These are phyloP conservation scores for Chloromonas sp. DNA, from an alignment of 163 green algal species.

Conservation along the genomic window DNA sequence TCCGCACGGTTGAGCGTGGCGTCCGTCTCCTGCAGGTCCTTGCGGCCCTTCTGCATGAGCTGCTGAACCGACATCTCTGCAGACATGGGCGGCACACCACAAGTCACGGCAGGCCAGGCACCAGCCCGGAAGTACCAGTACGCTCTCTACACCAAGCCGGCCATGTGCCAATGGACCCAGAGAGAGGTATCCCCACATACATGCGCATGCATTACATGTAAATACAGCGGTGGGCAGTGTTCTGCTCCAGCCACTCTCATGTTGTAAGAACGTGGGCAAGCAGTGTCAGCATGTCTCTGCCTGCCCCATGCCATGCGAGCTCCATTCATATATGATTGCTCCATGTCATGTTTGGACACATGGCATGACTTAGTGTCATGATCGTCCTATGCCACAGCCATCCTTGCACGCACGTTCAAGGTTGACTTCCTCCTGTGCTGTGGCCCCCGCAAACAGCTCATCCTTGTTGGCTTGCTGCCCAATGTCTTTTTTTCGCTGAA, in stretches of 20 bases:
- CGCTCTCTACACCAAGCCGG: neutral
- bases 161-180: neutral
- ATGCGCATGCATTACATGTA: no score
- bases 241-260: no score
- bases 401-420: slow-evolving; percentile 19
- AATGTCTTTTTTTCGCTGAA: slow-evolving; percentile 69
- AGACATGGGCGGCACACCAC: neutral
- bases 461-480: slow-evolving; percentile 12
- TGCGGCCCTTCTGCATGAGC: slow-evolving; percentile 71
- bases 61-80: slow-evolving; percentile 72
- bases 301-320: no score
- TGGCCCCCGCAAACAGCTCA: slow-evolving; percentile 33
- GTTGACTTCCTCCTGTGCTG: slow-evolving; percentile 19
- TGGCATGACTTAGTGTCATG: neutral
- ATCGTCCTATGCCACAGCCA: neutral
- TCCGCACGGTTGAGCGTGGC: slow-evolving; percentile 55
- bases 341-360: no score
- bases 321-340: no score
- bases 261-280: no score
- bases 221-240: no score
- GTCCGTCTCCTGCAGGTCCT: slow-evolving; percentile 73
- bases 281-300: no score
- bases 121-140: neutral
- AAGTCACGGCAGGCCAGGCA: neutral
- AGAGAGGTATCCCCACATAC: no score